Evolutionary conservation across 2,329 filamentous ascomycete genomes (phyloP).

Genomic region (Sporothrix variecibatus): DNA sequence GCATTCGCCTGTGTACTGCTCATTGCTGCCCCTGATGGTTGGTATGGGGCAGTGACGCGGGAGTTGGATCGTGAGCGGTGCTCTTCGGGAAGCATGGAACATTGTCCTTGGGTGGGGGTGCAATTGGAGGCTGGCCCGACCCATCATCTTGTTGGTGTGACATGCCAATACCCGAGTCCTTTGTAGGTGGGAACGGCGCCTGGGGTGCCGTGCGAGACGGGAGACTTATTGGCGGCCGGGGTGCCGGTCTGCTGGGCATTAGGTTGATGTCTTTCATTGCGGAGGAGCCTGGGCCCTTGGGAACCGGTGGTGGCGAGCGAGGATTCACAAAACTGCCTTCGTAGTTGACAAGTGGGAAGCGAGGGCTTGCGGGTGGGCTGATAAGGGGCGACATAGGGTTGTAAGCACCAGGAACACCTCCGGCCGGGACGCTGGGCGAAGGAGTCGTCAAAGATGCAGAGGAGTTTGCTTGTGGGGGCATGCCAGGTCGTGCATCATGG

Average conservation of each 20-base stretch:
- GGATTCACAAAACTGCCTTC: constrained; percentile 98
- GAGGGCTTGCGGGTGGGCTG: constrained; percentile 79
- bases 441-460: constrained; percentile 47
- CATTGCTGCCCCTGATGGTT: constrained; percentile 34
- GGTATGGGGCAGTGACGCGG: constrained; percentile 57
- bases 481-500: constrained; percentile 72
- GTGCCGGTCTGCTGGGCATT: constrained; percentile 81
- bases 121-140: constrained; percentile 39
- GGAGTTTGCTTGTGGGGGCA: constrained; percentile 46
- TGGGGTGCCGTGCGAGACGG: constrained; percentile 60
- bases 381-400: constrained; percentile 63
- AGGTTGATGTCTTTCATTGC: constrained; percentile 60
- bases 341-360: constrained; percentile 81
- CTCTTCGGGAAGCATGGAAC: constrained; percentile 64
- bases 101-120: constrained; percentile 54
- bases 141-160: constrained; percentile 60
- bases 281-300: constrained; percentile 50
- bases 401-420: constrained; percentile 54
- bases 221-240: constrained; percentile 74
- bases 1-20: constrained; percentile 21
- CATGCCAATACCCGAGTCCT: constrained; percentile 66
- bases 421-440: constrained; percentile 38
- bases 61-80: constrained; percentile 71
- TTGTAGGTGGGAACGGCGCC: constrained; percentile 55
- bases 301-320: constrained; percentile 86